Evolutionary conservation across 805 yeast genomes (phyloP), one percentile per base, ranked within the genome.

Genomic region (Candida caryicola): DNA sequence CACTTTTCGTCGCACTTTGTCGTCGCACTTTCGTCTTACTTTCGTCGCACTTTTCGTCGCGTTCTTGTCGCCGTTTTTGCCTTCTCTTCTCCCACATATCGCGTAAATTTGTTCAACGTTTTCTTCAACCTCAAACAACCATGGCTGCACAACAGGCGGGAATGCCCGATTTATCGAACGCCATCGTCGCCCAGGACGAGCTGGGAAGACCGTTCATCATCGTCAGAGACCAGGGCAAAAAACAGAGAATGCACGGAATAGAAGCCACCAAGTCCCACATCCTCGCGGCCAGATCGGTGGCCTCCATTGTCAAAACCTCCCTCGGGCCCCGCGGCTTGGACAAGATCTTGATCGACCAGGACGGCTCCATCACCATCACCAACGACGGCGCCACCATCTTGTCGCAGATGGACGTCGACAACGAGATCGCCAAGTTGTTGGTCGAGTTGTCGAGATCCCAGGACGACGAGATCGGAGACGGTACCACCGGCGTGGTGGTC

Each of bases 311-410:
- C 46, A 87, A 84, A 58, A 85, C 97, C 1, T 88, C 96, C 1
- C 71, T 93, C 47, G 99, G 99, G 7, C 99, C 99, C 36, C 79
- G 99, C 59, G 99, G 99, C n/a, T 71, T 95, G 54, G 99, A 93
- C 64, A 93, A 93, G 71, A 93, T 93, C 54, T 74, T 93, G 49
- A 86, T 93, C 47, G 80, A 90, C 36, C 98, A 93, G 21, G 99
- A 95, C 60, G 98, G 99, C 15, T 98, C 93, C 42, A 93, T 93
- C 63, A 93, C 96, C 39, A 91, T 93, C 53, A 93, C 99, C 34
- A 93, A 93, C 60, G 99, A 93, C 60, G 99, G 99, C 52, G 99
- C 98, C 31, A 95, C 99, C 9, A 95, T 93, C 54, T 69, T 93
- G 51, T 76, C 95, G 6, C 96, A 89, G 60, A 93, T 93, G 96